Evolutionary conservation across 2,329 filamentous ascomycete genomes (phyloP).

Genomic region (Aspergillus puulaauensis): DNA sequence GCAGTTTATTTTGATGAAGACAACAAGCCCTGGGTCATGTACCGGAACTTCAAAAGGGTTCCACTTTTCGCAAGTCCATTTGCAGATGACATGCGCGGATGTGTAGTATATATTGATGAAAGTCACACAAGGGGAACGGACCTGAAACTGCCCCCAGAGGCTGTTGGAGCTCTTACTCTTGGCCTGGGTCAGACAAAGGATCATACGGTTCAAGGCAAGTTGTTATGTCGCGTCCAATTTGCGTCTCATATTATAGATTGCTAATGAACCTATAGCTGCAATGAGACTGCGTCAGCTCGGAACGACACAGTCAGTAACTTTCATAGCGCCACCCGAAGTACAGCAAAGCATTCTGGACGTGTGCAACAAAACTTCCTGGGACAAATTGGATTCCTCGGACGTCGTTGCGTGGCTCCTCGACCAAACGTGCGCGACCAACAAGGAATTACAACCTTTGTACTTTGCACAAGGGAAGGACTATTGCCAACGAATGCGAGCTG

Average conservation of each 20-base stretch:
- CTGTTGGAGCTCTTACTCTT: constrained; percentile 56
- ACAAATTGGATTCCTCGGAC: constrained; percentile 47
- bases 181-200: constrained; percentile 61
- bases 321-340: constrained; percentile 60
- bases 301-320: constrained; percentile 55
- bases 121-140: constrained; percentile 63
- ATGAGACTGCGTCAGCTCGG: constrained; percentile 64
- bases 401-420: constrained; percentile 64
- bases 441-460: constrained; percentile 60
- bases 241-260: not conserved
- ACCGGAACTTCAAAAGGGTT: constrained; percentile 35
- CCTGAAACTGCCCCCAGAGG: constrained; percentile 52
- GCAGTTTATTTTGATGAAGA: constrained; percentile 56
- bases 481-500: constrained; percentile 55
- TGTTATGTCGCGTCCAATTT: not conserved
- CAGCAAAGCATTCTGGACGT: constrained; percentile 60
- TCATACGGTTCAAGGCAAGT: constrained; percentile 58
- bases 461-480: constrained; percentile 62
- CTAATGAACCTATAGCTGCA: constrained; percentile 47
- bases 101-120: constrained; percentile 61
- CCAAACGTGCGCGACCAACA: constrained; percentile 61
- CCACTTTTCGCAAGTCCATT: constrained; percentile 57
- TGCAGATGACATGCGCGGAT: constrained; percentile 51
- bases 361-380: constrained; percentile 25
- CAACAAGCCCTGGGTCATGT: constrained; percentile 49